These are phyloP conservation scores for Aurantiochytrium sp. DNA, from an alignment of 108 stramenopile genomes.

Conservation along the genomic window DNA sequence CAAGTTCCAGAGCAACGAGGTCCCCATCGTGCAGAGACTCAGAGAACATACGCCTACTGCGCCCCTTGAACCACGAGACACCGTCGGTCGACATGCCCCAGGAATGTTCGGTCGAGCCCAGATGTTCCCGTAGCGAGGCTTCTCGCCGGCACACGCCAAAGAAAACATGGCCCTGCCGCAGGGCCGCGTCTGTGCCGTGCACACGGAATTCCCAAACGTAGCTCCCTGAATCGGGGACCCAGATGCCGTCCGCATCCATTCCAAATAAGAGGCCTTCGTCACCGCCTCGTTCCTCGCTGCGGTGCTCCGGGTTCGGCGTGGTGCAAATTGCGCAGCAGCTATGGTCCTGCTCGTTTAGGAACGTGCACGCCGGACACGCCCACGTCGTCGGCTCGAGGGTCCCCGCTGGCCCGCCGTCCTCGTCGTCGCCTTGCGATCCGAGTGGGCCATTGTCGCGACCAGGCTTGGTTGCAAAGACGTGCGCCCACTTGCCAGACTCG, in stretches of 20 bases:
- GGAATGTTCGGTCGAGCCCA: not conserved
- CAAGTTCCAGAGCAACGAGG: not conserved
- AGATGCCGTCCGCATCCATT: not conserved
- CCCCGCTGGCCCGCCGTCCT: not conserved
- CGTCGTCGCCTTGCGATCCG: not conserved
- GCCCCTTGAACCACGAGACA: not conserved
- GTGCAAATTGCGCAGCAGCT: not conserved
- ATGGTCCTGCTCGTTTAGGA: not conserved
- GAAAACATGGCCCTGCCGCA: not conserved
- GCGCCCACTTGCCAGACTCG: not conserved
- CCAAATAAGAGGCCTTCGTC: not conserved
- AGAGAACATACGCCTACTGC: not conserved
- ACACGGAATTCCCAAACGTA: not conserved
- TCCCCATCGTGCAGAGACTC: not conserved
- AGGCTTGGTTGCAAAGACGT: not conserved
- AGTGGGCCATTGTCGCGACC: not conserved
- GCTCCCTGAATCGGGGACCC: not conserved
- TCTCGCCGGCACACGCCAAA: not conserved
- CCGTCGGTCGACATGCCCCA: not conserved
- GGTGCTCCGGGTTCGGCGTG: not conserved
- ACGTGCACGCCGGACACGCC: conserved; percentile 12
- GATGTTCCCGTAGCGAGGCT: not conserved
- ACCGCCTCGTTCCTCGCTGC: not conserved
- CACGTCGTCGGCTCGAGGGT: not conserved
- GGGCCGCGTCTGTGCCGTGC: not conserved